phyloP scores from a whole-genome alignment of 1,139 yeast species.

The Geotrichum citri-aurantii region DNA sequence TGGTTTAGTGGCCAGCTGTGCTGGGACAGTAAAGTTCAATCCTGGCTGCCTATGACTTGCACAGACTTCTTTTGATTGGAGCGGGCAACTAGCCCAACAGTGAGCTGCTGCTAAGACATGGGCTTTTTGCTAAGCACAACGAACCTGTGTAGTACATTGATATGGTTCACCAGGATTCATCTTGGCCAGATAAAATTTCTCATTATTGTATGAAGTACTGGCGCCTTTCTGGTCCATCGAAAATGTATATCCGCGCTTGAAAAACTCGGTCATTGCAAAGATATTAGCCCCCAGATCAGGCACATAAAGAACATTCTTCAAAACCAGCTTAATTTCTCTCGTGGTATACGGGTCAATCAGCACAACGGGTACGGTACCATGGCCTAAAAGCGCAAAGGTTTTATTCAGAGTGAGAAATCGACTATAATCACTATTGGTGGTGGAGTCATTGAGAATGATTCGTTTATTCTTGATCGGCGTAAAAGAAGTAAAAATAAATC shows the following conservation, averaged over 20 bases:
- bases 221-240: neutral
- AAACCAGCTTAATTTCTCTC: neutral
- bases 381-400: neutral
- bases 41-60: too few relatives aligned
- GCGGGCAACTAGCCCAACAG: too few relatives aligned
- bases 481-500: neutral
- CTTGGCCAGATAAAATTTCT: neutral
- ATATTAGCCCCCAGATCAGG: neutral
- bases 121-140: neutral
- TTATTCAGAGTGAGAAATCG: neutral
- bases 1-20: too few relatives aligned
- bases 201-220: neutral
- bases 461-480: neutral
- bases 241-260: neutral
- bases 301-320: conserved; percentile 3
- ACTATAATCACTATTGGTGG: neutral
- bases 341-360: neutral
- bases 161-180: neutral
- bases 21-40: too few relatives aligned
- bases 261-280: conserved; percentile 1
- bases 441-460: neutral
- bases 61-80: too few relatives aligned
- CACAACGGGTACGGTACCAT: conserved; percentile 1
- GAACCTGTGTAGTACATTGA: neutral
- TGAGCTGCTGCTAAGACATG: too few relatives aligned